Evolutionary conservation across 176 grass and related monocot genomes (phyloP).

Genomic region (Otatea glauca): DNA sequence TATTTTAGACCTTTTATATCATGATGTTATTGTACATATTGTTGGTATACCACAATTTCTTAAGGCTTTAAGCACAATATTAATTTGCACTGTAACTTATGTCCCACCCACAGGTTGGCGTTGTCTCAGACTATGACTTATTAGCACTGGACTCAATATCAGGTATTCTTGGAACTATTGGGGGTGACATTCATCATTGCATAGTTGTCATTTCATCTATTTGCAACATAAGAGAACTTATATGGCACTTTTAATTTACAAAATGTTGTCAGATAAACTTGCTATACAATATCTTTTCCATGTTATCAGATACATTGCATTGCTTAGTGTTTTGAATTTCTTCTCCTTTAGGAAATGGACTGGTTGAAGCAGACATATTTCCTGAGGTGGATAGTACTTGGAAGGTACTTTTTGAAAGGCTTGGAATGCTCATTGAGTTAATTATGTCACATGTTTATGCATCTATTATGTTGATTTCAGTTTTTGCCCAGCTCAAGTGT

Average conservation of each 20-base stretch:
- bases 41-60: neutral
- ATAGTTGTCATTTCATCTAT: neutral
- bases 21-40: neutral
- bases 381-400: slow-evolving; percentile 77
- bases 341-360: slow-evolving; percentile 55
- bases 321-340: slow-evolving; percentile 2
- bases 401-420: slow-evolving; percentile 54
- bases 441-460: slow-evolving; percentile 3
- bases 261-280: neutral
- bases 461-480: neutral
- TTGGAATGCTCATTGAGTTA: neutral
- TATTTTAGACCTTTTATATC: neutral
- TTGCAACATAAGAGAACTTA: neutral
- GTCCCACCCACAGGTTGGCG: slow-evolving; percentile 53
- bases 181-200: neutral
- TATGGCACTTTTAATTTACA: neutral
- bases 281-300: too few species aligned
- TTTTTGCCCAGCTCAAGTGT: neutral
- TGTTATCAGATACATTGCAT: neutral
- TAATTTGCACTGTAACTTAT: neutral
- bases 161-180: slow-evolving; percentile 42
- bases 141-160: slow-evolving; percentile 80
- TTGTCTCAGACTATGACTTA: slow-evolving; percentile 79
- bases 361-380: slow-evolving; percentile 66
- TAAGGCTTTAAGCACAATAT: neutral